A percentile compares a stretch with the other conserved stretches of the same genome.
phyloP scores from a whole-genome alignment of 345 rosid genomes.

The Gossypium thurberi region DNA sequence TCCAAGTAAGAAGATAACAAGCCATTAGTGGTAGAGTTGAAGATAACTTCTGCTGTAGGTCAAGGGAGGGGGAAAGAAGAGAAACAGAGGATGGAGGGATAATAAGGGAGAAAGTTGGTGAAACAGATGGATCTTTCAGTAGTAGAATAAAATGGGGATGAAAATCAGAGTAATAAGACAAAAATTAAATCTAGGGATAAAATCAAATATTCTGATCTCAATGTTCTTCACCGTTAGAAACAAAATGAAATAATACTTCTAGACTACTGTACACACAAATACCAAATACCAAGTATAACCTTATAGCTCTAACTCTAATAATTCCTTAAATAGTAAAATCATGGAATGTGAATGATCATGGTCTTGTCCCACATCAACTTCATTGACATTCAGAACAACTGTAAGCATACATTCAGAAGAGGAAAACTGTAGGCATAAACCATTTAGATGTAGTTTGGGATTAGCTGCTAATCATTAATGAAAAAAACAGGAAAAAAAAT shows the following conservation, averaged over 20 bases:
- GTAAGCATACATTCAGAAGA: background rate
- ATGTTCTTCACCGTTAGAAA: background rate
- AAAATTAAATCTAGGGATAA: background rate
- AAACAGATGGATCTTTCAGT: background rate
- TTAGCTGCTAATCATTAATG: background rate
- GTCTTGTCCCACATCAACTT: background rate
- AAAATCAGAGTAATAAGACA: background rate
- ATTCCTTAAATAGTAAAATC: background rate
- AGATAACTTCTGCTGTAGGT: background rate
- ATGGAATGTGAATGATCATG: background rate
- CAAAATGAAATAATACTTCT: no score
- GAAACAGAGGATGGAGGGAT: background rate
- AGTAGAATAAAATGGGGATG: background rate
- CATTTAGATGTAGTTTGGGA: background rate
- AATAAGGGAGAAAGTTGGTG: background rate
- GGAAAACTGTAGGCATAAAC: background rate
- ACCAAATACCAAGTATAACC: background rate
- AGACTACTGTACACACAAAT: background rate
- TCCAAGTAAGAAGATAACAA: conserved; percentile 18
- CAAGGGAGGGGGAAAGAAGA: background rate
- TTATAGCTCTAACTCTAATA: background rate
- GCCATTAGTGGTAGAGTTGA: background rate
- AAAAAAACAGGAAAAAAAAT: background rate
- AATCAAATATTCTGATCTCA: background rate
- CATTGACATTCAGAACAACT: background rate